A percentile compares a stretch with the other conserved stretches of the same genome.
phyloP scores from a whole-genome alignment of 345 rosid species.

The Acer negundo region DNA sequence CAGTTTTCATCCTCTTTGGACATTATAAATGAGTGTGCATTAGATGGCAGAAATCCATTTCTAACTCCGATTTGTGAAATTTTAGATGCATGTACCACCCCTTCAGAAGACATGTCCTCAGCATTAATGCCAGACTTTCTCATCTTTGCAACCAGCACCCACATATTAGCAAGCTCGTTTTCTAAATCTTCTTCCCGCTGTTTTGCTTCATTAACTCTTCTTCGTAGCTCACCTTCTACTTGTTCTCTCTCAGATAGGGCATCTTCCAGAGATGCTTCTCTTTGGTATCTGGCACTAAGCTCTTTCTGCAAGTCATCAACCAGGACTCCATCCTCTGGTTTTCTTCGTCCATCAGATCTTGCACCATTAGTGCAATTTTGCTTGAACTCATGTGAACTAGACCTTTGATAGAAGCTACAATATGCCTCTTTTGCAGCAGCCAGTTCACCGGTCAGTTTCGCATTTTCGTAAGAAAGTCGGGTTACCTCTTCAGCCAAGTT shows the following conservation, averaged over 20 bases:
- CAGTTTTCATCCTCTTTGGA: constrained; percentile 29
- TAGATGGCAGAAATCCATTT: constrained; percentile 32
- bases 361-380: constrained; percentile 27
- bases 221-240: constrained; percentile 43
- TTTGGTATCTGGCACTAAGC: constrained; percentile 40
- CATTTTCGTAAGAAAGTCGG: constrained; percentile 63
- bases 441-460: constrained; percentile 52
- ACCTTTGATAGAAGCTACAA: constrained; percentile 31
- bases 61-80: constrained; percentile 21
- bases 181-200: constrained; percentile 52
- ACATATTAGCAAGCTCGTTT: constrained; percentile 65
- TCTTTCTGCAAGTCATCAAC: constrained; percentile 53
- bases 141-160: constrained; percentile 57
- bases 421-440: constrained; percentile 45
- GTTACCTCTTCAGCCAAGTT: constrained; percentile 78
- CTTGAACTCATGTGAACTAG: constrained; percentile 30
- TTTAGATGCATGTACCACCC: constrained; percentile 14
- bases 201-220: constrained; percentile 54
- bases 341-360: constrained; percentile 32
- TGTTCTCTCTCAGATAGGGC: constrained; percentile 42
- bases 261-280: constrained; percentile 46
- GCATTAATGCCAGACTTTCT: constrained; percentile 37
- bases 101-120: constrained; percentile 28
- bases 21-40: constrained; percentile 21
- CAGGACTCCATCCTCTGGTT: constrained; percentile 30